Base-by-base conservation (phyloP, 169 alveolate species). In the Eimeria maxima region DNA sequence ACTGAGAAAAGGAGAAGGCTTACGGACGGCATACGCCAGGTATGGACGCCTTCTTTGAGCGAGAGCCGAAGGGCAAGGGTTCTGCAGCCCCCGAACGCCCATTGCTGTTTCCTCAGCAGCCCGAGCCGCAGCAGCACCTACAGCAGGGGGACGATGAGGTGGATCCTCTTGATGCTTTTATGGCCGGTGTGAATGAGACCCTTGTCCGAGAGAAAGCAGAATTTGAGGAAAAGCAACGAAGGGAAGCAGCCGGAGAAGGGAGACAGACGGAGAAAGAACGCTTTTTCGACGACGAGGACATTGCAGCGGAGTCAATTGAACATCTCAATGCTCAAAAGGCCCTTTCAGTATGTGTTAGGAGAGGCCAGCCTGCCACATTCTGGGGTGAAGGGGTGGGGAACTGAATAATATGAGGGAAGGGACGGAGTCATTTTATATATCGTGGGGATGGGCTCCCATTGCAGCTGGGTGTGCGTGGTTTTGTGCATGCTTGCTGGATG, bases 111-210 rank as follows among this genome's bases (percentile, higher is more conserved):
- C 90, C 50, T 27, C 67, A 55, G 44, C 55, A 33, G 81, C 55
- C 65, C 14, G 63, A 27, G 65, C 81, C 11, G 80, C 93, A 29
- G 93, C 45, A 13, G 91, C 91, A 47, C 67, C 65, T 10, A 65
- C 53, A 81, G 74, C 81, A 86, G 93, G 81, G 29, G 67, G 93
- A 57, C 11, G 81, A 86, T 42, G 93, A 86, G 44, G 80, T 86
- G 80, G 93, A 86, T 27, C 93, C 93, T n/a, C 80, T 86, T 45
- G 93, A 86, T 45, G 93, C 93, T 3, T 86, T 86, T 60, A 86
- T 86, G 93, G 80, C 57, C n/a, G 93, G 93, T 16, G 3, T 86
- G 63, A 86, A 63, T 60, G 93, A 86, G 63, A 87, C 94, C 29
- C 94, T 87, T 60, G 83, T 87, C 14, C 80, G 94, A 14, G 94